Evolutionary conservation across 257 asterid genomes (phyloP).

Genomic region (Pogostemon cablin): DNA sequence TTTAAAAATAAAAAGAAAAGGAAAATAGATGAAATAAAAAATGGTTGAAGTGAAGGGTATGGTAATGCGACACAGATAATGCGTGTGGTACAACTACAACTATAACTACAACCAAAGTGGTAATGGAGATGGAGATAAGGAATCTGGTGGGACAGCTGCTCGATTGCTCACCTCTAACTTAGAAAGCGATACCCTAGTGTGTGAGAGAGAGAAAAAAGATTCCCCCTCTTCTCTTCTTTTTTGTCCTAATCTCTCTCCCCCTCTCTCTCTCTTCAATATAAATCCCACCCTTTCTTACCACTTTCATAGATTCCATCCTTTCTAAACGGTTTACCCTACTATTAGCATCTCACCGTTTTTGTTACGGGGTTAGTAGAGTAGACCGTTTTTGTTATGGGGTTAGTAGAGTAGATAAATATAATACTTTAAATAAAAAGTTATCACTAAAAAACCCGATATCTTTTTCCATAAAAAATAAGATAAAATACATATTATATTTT

Average conservation of each 20-base stretch:
- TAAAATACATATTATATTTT: too few relatives aligned
- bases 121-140: conserved; percentile 37
- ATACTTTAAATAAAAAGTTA: too few relatives aligned
- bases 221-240: not conserved
- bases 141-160: conserved; percentile 34
- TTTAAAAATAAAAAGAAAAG: not conserved
- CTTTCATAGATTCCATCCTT: conserved; percentile 38
- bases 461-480: too few relatives aligned
- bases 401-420: too few relatives aligned
- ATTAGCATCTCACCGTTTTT: too few relatives aligned
- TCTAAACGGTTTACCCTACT: too few relatives aligned
- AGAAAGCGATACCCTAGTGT: conserved; percentile 21
- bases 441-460: too few relatives aligned
- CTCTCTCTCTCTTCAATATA: too few relatives aligned
- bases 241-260: not conserved
- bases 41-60: conserved; percentile 24
- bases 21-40: not conserved
- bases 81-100: conserved; percentile 47
- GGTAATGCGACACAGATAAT: conserved; percentile 34
- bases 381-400: too few relatives aligned
- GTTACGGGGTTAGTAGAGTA: too few relatives aligned
- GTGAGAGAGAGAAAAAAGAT: conserved; percentile 26
- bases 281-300: conserved; percentile 17
- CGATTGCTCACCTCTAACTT: conserved; percentile 22
- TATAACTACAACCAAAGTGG: not conserved